A percentile compares a stretch with the other conserved stretches of the same genome.
These are phyloP conservation scores for Entophlyctis luteolus DNA, from an alignment of 192 early-diverging fungal species.

Conservation along the genomic window DNA sequence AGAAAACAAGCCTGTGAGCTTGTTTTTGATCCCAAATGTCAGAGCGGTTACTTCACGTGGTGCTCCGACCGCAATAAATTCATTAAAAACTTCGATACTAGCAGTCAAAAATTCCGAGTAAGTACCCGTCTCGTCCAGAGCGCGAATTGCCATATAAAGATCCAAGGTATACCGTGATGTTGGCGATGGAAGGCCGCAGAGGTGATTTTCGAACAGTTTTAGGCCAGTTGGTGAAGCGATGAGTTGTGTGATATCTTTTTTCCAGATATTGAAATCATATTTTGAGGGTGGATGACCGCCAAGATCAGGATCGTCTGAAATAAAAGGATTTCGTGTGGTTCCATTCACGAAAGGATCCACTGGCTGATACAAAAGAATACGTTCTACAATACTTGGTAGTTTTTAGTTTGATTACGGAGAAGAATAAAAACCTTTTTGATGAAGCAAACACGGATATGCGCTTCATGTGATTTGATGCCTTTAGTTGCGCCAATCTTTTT, in stretches of 20 bases:
- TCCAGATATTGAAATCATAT: conserved; percentile 38
- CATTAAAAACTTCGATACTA: conserved; percentile 31
- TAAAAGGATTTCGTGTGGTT: conserved; percentile 29
- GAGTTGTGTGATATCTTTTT: conserved; percentile 28
- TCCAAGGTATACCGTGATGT: conserved; percentile 41
- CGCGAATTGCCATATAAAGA: conserved; percentile 27
- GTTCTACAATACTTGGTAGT: conserved; percentile 2
- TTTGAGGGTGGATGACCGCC: conserved; percentile 32
- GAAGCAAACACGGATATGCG: conserved; percentile 32
- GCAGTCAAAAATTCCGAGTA: conserved; percentile 27
- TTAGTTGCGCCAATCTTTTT: conserved; percentile 25
- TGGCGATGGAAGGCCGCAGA: conserved; percentile 29
- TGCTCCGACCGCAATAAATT: conserved; percentile 36
- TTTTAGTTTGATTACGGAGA: background rate
- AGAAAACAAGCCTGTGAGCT: conserved; percentile 9
- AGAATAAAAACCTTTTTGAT: conserved; percentile 29
- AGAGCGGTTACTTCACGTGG: conserved; percentile 39
- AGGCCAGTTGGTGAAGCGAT: conserved; percentile 37
- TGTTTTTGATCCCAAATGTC: conserved; percentile 25
- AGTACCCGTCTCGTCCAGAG: conserved; percentile 26
- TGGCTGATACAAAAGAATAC: background rate
- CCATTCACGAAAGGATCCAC: conserved; percentile 38
- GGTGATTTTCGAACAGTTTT: conserved; percentile 29
- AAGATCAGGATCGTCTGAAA: conserved; percentile 28
- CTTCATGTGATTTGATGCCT: conserved; percentile 29